Percentiles rank a stretch among this genome's conserved stretches.
Evolutionary conservation across 1,139 yeast genomes (phyloP).

Genomic region (Meyerozyma elateridarum): DNA sequence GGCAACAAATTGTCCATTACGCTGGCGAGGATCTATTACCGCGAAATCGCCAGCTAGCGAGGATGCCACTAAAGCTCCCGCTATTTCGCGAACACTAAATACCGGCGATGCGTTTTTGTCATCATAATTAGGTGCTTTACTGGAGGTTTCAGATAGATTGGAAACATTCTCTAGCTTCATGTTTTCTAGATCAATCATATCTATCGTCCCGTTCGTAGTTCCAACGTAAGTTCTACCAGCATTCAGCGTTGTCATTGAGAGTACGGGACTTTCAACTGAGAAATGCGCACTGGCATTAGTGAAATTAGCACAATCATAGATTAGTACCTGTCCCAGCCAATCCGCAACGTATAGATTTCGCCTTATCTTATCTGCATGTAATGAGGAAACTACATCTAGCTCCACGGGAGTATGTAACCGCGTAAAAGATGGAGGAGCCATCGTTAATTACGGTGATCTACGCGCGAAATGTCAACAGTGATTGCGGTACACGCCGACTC

Average conservation of each 20-base stretch:
- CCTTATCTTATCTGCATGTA: neutral
- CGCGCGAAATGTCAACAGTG: too few species aligned
- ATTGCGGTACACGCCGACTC: too few species aligned
- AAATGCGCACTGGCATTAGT: neutral
- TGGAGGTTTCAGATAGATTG: too few species aligned
- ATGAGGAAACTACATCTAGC: neutral
- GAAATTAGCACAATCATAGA: neutral
- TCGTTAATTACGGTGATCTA: too few species aligned
- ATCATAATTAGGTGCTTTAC: too few species aligned
- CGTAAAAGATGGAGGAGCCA: conserved; percentile 1
- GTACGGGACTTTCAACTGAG: neutral
- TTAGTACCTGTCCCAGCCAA: neutral
- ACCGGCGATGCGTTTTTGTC: too few species aligned
- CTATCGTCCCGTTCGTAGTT: neutral
- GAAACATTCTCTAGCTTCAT: conserved; percentile 1
- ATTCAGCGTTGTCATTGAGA: neutral
- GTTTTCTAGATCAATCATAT: neutral
- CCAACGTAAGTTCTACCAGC: neutral
- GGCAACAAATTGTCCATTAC: too few species aligned
- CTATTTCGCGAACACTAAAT: too few species aligned
- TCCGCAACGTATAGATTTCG: neutral
- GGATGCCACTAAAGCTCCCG: too few species aligned
- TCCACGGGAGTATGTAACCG: neutral
- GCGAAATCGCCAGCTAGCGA: too few species aligned
- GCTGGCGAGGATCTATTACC: too few species aligned